Conservation (phyloP, 768 basidiomycete species). For the Russula abietina region DNA sequence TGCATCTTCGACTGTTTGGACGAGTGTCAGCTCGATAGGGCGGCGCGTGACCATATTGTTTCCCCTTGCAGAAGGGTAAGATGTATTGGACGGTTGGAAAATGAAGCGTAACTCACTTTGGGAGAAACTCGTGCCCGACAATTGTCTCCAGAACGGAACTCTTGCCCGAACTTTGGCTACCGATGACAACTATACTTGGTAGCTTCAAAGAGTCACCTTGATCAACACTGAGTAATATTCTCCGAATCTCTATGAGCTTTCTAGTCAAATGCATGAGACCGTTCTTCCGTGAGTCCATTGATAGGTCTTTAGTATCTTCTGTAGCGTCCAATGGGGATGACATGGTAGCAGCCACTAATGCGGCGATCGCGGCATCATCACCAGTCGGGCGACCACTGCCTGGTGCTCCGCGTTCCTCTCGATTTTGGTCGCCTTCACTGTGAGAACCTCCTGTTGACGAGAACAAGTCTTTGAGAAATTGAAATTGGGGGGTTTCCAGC, state of each 20-base stretch:
- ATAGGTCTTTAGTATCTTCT: conserved; percentile 32
- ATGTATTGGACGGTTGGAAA: neutral
- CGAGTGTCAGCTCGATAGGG: conserved; percentile 94
- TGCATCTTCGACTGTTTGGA: conserved; percentile 72
- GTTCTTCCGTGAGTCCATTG: conserved; percentile 53
- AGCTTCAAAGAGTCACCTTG: conserved; percentile 91
- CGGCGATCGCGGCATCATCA: conserved; percentile 61
- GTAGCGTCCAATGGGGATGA: conserved; percentile 63
- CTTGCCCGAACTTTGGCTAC: conserved; percentile 97
- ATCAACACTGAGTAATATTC: conserved; percentile 92
- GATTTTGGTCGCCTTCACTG: conserved; percentile 30
- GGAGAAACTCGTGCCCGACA: conserved; percentile 95
- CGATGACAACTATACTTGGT: conserved; percentile 97
- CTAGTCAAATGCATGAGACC: conserved; percentile 89
- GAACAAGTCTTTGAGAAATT: conserved; percentile 67
- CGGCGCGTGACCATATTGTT: conserved; percentile 99
- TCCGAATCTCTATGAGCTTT: conserved; percentile 94
- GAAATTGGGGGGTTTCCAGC: conserved; percentile 56
- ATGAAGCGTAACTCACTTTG: conserved; percentile 67
- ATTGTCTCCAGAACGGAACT: conserved; percentile 96
- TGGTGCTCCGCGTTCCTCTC: conserved; percentile 35
- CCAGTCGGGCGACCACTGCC: conserved; percentile 43
- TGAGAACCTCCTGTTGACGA: conserved; percentile 26
- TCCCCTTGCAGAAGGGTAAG: conserved; percentile 50
- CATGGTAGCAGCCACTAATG: conserved; percentile 70